phyloP scores from a whole-genome alignment of 2,329 filamentous ascomycete genomes.

The Pseudocercospora pini-densiflorae region DNA sequence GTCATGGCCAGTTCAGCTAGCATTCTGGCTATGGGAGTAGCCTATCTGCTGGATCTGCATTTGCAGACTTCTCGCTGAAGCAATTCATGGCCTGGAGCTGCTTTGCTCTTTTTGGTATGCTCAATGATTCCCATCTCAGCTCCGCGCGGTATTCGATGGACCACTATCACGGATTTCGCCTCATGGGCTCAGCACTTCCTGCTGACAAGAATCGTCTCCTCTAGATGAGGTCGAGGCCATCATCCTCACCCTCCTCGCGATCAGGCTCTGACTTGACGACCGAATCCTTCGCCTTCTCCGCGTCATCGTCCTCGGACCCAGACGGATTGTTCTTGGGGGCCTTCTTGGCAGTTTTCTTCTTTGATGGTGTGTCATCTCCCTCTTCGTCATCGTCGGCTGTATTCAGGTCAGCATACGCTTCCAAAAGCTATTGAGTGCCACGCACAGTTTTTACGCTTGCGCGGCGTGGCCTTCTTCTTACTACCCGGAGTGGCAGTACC shows the following conservation, averaged over 20 bases:
- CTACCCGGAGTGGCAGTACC: conserved; percentile 7
- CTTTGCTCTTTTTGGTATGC: neutral
- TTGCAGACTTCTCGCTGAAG: neutral
- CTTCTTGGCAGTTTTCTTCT: conserved; percentile 17
- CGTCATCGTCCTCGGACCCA: conserved; percentile 8
- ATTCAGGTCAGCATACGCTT: neutral
- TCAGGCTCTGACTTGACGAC: conserved; percentile 9
- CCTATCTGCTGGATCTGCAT: conserved; percentile 26
- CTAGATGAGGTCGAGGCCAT: neutral
- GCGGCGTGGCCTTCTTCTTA: conserved; percentile 15
- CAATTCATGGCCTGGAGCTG: neutral
- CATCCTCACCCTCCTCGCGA: conserved; percentile 7
- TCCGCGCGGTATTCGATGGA: neutral
- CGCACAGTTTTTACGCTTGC: conserved; percentile 23
- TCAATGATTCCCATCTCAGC: neutral
- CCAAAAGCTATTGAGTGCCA: neutral
- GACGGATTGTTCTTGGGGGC: conserved; percentile 3
- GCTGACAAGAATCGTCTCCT: neutral
- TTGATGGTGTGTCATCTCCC: conserved; percentile 12
- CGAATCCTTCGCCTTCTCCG: neutral
- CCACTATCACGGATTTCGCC: neutral
- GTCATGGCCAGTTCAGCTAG: conserved; percentile 87
- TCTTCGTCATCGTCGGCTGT: conserved; percentile 14
- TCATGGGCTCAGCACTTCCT: neutral
- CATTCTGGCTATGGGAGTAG: conserved; percentile 71